These are phyloP conservation scores for Brettanomyces nanus DNA, from an alignment of 805 yeast genomes.

Conservation along the genomic window DNA sequence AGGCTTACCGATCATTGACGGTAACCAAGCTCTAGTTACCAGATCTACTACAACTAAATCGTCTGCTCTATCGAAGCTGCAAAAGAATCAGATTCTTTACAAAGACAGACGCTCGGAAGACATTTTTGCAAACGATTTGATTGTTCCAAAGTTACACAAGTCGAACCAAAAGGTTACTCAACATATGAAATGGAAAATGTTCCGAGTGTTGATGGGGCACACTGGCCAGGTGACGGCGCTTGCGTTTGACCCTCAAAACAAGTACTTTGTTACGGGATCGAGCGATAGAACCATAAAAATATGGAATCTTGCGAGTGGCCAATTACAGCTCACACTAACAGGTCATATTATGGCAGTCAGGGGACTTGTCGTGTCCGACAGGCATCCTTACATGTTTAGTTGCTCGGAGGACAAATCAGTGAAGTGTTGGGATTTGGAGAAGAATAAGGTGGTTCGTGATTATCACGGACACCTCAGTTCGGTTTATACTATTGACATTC, in stretches of 20 bases:
- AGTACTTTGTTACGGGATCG: slow-evolving; percentile 90
- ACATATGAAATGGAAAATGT: slow-evolving; percentile 67
- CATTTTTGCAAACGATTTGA: slow-evolving; percentile 17
- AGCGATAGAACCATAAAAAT: slow-evolving; percentile 82
- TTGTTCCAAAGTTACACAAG: slow-evolving; percentile 15
- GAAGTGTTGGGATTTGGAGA: slow-evolving; percentile 93
- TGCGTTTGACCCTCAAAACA: slow-evolving; percentile 75
- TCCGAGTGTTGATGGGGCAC: slow-evolving; percentile 78
- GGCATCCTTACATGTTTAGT: slow-evolving; percentile 83
- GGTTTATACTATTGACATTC: slow-evolving; percentile 73
- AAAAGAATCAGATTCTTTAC: slow-evolving; percentile 9
- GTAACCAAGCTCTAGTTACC: too few species aligned
- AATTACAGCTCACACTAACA: slow-evolving; percentile 64
- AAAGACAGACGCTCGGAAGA: slow-evolving; percentile 12
- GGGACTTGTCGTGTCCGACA: slow-evolving; percentile 59
- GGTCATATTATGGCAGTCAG: slow-evolving; percentile 91
- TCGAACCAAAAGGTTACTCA: slow-evolving; percentile 16
- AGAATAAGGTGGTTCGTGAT: slow-evolving; percentile 70
- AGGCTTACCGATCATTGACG: slow-evolving; percentile 6
- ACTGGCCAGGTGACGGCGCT: slow-evolving; percentile 88
- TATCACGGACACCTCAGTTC: slow-evolving; percentile 94
- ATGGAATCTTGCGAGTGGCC: slow-evolving; percentile 79
- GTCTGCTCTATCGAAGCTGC: too few species aligned
- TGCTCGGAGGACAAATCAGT: slow-evolving; percentile 91
- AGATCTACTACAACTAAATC: too few species aligned